Evolutionary conservation across 441 rosid genomes (phyloP).

Genomic region (Omphalea diandra): DNA sequence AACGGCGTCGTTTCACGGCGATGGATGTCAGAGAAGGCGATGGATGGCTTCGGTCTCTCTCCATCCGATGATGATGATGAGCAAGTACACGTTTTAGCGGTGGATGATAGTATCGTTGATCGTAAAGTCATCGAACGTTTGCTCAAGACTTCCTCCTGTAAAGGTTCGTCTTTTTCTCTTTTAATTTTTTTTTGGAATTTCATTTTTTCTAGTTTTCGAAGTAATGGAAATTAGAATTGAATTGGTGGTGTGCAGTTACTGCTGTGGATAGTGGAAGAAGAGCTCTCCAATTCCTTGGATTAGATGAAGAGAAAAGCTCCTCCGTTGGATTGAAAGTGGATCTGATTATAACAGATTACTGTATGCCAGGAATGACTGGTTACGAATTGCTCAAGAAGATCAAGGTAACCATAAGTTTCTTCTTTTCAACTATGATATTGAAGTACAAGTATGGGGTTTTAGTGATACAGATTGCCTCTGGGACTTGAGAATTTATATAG

Average conservation of each 20-base stretch:
- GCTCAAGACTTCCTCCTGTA: conserved; percentile 73
- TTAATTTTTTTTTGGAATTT: background rate
- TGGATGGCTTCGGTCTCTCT: conserved; percentile 37
- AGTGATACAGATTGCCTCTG: too few species aligned
- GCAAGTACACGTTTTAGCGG: conserved; percentile 83
- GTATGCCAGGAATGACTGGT: conserved; percentile 99
- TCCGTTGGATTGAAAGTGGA: conserved; percentile 62
- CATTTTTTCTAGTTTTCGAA: background rate
- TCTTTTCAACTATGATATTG: too few species aligned
- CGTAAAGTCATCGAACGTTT: conserved; percentile 82
- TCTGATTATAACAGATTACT: conserved; percentile 86
- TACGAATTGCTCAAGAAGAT: conserved; percentile 87
- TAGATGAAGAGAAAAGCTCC: conserved; percentile 53
- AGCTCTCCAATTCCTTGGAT: conserved; percentile 76
- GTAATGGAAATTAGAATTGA: background rate
- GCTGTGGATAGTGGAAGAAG: conserved; percentile 85
- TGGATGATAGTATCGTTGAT: conserved; percentile 85
- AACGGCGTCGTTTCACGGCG: conserved; percentile 48
- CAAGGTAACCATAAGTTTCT: conserved; percentile 45
- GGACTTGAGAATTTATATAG: too few species aligned
- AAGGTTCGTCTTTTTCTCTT: conserved; percentile 48
- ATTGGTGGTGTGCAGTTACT: conserved; percentile 51
- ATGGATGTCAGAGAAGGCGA: conserved; percentile 43
- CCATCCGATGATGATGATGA: conserved; percentile 40
- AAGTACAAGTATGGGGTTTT: too few species aligned